Evolutionary conservation across 495 filamentous ascomycete genomes (phyloP).

Genomic region (Penicillium canescens): DNA sequence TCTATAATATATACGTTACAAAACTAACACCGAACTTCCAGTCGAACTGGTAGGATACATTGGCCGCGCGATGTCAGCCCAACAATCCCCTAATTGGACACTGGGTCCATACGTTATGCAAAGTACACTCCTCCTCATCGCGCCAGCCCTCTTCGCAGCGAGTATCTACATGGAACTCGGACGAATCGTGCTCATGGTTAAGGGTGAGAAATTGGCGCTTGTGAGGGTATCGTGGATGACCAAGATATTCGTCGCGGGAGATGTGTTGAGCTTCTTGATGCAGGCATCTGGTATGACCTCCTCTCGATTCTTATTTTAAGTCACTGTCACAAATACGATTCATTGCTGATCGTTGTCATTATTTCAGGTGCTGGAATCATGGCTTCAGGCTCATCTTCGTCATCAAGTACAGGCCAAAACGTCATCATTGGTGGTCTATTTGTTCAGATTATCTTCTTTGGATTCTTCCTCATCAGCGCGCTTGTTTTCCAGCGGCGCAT

Average conservation of each 20-base stretch:
- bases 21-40: background rate
- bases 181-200: constrained; percentile 42
- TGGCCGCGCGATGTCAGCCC: constrained; percentile 29
- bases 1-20: no score
- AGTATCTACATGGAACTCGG: constrained; percentile 60
- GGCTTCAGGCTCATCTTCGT: constrained; percentile 6
- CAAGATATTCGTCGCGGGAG: constrained; percentile 39
- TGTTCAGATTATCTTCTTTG: constrained; percentile 55
- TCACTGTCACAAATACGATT: no score
- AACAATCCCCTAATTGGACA: constrained; percentile 25
- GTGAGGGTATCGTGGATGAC: constrained; percentile 48
- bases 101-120: constrained; percentile 48
- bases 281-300: constrained; percentile 26
- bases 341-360: no score
- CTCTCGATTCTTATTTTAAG: background rate
- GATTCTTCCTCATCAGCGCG: constrained; percentile 48
- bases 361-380: constrained; percentile 34
- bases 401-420: constrained; percentile 17
- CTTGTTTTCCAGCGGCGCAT: constrained; percentile 42
- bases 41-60: constrained; percentile 44
- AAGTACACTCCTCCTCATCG: constrained; percentile 45
- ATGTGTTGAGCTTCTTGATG: constrained; percentile 42
- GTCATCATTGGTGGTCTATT: constrained; percentile 48
- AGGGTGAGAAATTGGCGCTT: constrained; percentile 37
- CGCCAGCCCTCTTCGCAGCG: constrained; percentile 52